Evolutionary conservation across 805 yeast species (phyloP).

Genomic region (Lipomyces sp.): DNA sequence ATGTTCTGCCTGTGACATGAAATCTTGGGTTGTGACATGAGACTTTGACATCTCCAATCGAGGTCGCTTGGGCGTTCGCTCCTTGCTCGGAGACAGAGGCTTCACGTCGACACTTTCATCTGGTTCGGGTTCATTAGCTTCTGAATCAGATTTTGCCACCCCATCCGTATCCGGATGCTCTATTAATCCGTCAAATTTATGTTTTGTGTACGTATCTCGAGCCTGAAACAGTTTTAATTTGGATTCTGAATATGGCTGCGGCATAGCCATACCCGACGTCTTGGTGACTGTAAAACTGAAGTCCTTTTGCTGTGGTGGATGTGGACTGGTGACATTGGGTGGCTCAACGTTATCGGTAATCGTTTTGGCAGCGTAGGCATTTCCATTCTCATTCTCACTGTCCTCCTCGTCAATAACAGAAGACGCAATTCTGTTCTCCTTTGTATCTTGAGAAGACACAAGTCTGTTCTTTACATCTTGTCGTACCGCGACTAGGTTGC

Average conservation of each 20-base stretch:
- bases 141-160: constrained; percentile 2
- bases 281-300: constrained; percentile 23
- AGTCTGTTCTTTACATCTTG: neutral
- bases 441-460: neutral
- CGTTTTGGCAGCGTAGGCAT: neutral
- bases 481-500: neutral
- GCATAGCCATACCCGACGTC: neutral
- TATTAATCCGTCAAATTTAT: constrained; percentile 40
- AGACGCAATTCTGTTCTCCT: neutral
- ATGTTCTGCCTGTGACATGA: constrained; percentile 41
- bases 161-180: constrained; percentile 4
- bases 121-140: neutral
- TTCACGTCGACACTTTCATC: constrained; percentile 10
- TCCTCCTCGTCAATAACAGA: constrained; percentile 9
- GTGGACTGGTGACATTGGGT: constrained; percentile 22
- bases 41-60: constrained; percentile 16
- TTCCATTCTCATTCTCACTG: neutral
- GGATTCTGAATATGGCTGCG: constrained; percentile 17
- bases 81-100: constrained; percentile 29
- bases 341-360: constrained; percentile 15
- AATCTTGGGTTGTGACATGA: constrained; percentile 38
- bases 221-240: constrained; percentile 41
- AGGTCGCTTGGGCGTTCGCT: constrained; percentile 28
- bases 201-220: constrained; percentile 41
- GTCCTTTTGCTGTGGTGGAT: constrained; percentile 31